Base-by-base conservation (phyloP, 768 basidiomycete species). In the Leccinum longicurvipes region DNA sequence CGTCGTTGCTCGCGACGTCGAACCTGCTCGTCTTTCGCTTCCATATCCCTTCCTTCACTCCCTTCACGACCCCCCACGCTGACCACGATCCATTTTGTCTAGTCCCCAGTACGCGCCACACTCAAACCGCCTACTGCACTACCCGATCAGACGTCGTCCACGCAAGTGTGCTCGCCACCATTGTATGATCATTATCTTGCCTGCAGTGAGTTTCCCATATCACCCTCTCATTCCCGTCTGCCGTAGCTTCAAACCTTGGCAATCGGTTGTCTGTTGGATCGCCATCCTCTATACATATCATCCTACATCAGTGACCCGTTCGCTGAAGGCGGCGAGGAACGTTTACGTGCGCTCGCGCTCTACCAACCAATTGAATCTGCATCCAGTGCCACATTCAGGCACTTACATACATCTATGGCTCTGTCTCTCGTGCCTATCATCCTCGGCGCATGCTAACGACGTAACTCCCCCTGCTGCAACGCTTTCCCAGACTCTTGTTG, bases 121-220 rank as follows among this genome's bases (percentile, higher is more conserved):
- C 67, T 72, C 65, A 62, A n/a, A 36, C 59, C 62, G 72, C 71
- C 62, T 71, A 54, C 67, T 60, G 65, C 59, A 57, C 63, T 62
- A 51, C 61, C 60, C 57, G 65, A 63, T 59, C 56, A 50, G 60
- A 57, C 67, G 63, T 63, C 67, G 70, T 62, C 64, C 60, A 77
- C 71, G 77, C 79, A 79, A 78, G 54, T 61, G 65, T 63, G 53
- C 44, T 59, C 56, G 60, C 64, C 68, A 47, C 68, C 69, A 64
- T 77, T 72, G 78, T 67, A 78, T 77, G 78, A 72, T 64, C 56
- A 66, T 63, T 60, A 69, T 69, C 67, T 67, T 68, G 59, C 59
- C 67, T 59, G 65, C 58, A 56, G 78, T 77, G 67, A 77, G 75
- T 75, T 53, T 39, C 36, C 14, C 39, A 42, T 21, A 0, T n/a